These are phyloP conservation scores for Deakozyma indianensis DNA, from an alignment of 805 yeast genomes.

Conservation along the genomic window DNA sequence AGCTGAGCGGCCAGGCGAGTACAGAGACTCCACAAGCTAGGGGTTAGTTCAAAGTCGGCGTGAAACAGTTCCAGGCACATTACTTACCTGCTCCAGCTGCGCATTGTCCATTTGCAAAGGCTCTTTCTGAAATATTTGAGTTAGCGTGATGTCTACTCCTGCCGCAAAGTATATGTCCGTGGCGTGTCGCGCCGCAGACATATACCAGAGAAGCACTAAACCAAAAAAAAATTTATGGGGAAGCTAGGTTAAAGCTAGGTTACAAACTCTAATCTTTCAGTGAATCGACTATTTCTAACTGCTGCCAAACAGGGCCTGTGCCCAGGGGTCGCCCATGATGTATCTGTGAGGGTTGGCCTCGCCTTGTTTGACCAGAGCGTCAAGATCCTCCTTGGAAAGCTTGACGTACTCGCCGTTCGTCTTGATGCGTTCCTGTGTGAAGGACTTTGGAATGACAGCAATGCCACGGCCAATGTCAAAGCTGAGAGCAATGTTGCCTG, in stretches of 20 bases:
- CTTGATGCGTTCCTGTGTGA: slow-evolving; percentile 43
- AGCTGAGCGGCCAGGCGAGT: slow-evolving; percentile 7
- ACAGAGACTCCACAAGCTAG: slow-evolving; percentile 9
- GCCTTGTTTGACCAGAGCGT: slow-evolving; percentile 8
- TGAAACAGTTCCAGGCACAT: background rate
- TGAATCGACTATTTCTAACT: too few species aligned
- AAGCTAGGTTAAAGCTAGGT: too few species aligned
- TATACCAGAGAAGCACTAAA: too few species aligned
- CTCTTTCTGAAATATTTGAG: background rate
- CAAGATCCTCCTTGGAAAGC: slow-evolving; percentile 27
- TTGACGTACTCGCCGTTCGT: slow-evolving; percentile 25
- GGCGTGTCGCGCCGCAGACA: too few species aligned
- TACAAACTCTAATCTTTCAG: too few species aligned
- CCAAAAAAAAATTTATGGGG: too few species aligned
- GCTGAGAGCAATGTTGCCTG: slow-evolving; percentile 21
- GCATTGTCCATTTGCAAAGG: background rate
- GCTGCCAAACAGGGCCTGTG: background rate
- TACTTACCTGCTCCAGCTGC: background rate
- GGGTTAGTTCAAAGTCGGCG: background rate
- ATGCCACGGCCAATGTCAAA: slow-evolving; percentile 30
- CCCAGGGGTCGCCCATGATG: slow-evolving; percentile 1
- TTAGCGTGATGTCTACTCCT: too few species aligned
- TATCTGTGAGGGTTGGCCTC: background rate
- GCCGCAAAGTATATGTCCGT: too few species aligned
- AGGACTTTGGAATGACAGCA: slow-evolving; percentile 50